A percentile compares a stretch with the other conserved stretches of the same genome.
Conservation (phyloP, 225 moss, liverwort and hornwort species). For the Sphagnum contortum region DNA sequence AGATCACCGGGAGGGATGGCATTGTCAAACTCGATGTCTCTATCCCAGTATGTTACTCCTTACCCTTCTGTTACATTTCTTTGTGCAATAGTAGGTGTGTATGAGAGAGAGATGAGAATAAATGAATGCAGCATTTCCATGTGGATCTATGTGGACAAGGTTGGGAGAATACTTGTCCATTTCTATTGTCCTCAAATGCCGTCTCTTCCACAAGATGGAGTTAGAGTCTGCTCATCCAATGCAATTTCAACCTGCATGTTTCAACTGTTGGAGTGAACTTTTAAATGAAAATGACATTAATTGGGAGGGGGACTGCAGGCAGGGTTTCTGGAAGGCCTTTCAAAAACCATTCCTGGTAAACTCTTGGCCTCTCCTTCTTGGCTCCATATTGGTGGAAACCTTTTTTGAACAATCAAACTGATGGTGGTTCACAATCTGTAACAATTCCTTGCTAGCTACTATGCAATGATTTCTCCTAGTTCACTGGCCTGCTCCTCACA, state of each 20-base stretch:
- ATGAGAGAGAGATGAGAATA: neutral
- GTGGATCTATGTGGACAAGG: neutral
- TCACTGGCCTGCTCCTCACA: neutral
- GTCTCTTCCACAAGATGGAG: too few relatives aligned
- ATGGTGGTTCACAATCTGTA: too few relatives aligned
- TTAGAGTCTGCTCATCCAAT: too few relatives aligned
- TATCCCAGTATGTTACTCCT: conserved; percentile 59
- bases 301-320: conserved; percentile 44
- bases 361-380: neutral
- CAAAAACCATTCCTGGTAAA: conserved; percentile 73
- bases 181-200: neutral
- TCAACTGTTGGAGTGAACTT: too few relatives aligned
- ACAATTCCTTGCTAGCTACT: neutral
- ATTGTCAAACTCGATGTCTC: conserved; percentile 69
- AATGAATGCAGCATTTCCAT: neutral
- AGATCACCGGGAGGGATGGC: conserved; percentile 67
- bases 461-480: neutral
- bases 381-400: neutral
- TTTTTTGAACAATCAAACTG: neutral
- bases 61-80: neutral
- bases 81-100: neutral
- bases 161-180: neutral
- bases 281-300: neutral
- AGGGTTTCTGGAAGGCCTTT: conserved; percentile 80
- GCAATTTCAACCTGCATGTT: too few relatives aligned